Base-by-base conservation (phyloP, 2,329 filamentous ascomycete genomes). In the Onygenales sp. region DNA sequence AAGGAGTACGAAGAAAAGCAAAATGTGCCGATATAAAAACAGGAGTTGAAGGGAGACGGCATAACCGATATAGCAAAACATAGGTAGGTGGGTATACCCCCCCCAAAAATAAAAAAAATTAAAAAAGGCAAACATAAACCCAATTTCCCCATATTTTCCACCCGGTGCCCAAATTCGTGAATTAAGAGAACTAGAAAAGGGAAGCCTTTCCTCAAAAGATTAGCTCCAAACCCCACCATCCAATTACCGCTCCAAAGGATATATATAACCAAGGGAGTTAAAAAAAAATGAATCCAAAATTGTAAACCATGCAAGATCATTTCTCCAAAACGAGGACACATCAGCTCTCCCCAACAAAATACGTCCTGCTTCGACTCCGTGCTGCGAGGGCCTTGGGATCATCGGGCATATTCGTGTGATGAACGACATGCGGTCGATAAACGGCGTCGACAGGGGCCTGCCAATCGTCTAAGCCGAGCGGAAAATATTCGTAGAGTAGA, bases 401-500 rank as follows among this genome's bases (percentile, higher is more conserved):
- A 4, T 81, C 78, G 8, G 84, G 83, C 47, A 86, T 75, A 46
- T 67, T 79, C 13, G 87, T 92, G 66, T 96, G 91, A 70, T 97
- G 92, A 2, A 96, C 91, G 13, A 95, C 89, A 67, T 96, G 91
- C 5, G 91, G 92, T 48, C 89, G 78, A 67, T 95, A 95, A 13
- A 95, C 85, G 5, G 89, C 89, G 69, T 95, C 89, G 2, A 94
- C 88, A 1, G 89, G 89, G 2, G 87, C 87, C 81, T 91, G 89
- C 84, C 81, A 96, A 64, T 96, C 91, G 67, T 96, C 90, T 55
- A 95, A 73, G 48, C 86, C 90, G 13, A 97, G 76, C 0, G 91
- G 91, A 59, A 97, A 96, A 66, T 97, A 96, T 71, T 97, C 91
- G 66, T 96, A 96, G 14, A 96, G 74, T 59, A 91, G 75, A 69